A percentile compares a stretch with the other conserved stretches of the same genome.
phyloP scores from a whole-genome alignment of 495 filamentous ascomycete genomes.

The Polyplosphaeria fusca region DNA sequence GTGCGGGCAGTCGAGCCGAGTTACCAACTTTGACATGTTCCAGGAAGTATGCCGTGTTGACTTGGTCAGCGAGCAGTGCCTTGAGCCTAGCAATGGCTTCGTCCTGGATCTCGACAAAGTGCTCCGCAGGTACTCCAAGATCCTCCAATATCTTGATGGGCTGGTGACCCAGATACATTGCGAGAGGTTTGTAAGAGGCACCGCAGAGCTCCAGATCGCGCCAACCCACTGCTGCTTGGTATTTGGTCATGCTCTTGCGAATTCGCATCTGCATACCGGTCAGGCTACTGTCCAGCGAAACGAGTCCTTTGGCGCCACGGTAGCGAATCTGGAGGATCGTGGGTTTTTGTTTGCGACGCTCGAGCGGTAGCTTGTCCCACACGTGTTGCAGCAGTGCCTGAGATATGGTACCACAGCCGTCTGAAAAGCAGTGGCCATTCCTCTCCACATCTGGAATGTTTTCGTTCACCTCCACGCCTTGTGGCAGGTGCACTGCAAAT shows the following conservation, averaged over 20 bases:
- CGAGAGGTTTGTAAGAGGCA: slow-evolving; percentile 59
- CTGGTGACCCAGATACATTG: slow-evolving; percentile 69
- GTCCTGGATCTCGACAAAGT: slow-evolving; percentile 61
- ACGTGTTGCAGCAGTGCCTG: slow-evolving; percentile 51
- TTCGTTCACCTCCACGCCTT: no score
- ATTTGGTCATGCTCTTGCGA: slow-evolving; percentile 75
- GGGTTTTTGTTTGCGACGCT: slow-evolving; percentile 49
- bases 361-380: no score
- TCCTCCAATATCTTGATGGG: slow-evolving; percentile 84
- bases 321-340: slow-evolving; percentile 68
- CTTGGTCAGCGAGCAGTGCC: slow-evolving; percentile 49
- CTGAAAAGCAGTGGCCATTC: slow-evolving; percentile 42
- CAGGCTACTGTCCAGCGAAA: slow-evolving; percentile 61
- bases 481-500: slow-evolving; percentile 49
- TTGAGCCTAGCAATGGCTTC: slow-evolving; percentile 56
- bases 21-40: slow-evolving; percentile 52
- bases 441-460: not conserved
- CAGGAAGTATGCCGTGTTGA: slow-evolving; percentile 63
- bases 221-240: no score
- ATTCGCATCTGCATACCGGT: slow-evolving; percentile 52
- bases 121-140: slow-evolving; percentile 50
- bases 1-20: slow-evolving; percentile 51
- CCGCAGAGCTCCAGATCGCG: slow-evolving; percentile 73
- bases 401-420: slow-evolving; percentile 75
- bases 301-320: slow-evolving; percentile 66